These are phyloP conservation scores for Trebouxia sp. DNA, from an alignment of 139 green algal genomes.

Conservation along the genomic window DNA sequence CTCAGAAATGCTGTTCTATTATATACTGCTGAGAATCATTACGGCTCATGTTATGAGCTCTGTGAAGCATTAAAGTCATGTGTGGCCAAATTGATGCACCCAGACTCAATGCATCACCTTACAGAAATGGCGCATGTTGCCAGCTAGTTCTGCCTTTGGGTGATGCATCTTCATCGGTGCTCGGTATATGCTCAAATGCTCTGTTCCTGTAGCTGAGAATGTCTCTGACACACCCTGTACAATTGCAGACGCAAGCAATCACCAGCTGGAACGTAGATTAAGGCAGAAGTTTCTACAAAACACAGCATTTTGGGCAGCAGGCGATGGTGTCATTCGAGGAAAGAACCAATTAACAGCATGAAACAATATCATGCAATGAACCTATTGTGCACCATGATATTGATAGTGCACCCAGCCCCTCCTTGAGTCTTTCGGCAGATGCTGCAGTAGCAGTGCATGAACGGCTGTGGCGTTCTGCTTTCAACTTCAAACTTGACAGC, in stretches of 20 bases:
- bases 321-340: no score
- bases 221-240: slow-evolving; percentile 27
- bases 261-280: no score
- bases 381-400: slow-evolving; percentile 41
- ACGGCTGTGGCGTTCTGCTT: slow-evolving; percentile 45
- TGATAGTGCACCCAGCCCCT: slow-evolving; percentile 54
- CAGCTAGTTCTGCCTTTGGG: slow-evolving; percentile 16
- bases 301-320: no score
- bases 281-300: no score
- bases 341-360: neutral
- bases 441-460: slow-evolving; percentile 59
- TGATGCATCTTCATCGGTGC: slow-evolving; percentile 21
- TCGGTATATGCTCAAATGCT: slow-evolving; percentile 36
- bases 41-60: no score
- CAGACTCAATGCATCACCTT: neutral
- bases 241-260: no score
- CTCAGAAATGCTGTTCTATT: no score
- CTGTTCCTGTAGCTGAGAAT: slow-evolving; percentile 34
- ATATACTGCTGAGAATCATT: no score
- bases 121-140: slow-evolving; percentile 55
- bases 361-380: no score
- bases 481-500: slow-evolving; percentile 45
- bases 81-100: no score
- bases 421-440: slow-evolving; percentile 58
- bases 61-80: no score